Evolutionary conservation across 2,329 filamentous ascomycete species (phyloP), one percentile per base, ranked within the genome.

Genomic region (Penicillium frequentans): DNA sequence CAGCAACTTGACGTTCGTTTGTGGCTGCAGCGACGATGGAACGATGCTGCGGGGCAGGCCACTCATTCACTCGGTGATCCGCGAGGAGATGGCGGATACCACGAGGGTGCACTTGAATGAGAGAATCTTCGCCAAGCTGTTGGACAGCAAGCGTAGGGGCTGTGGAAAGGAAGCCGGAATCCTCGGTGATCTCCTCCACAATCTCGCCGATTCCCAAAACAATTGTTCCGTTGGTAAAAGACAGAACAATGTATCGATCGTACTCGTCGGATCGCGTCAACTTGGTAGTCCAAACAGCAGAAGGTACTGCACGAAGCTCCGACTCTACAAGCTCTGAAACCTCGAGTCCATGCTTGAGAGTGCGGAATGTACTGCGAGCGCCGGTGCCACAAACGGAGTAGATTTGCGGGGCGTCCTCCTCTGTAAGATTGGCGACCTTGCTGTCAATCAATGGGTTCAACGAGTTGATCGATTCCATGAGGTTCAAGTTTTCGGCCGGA

Each of bases 321-420:
- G 93, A 96, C 57, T 95, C 91, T n/a, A 97, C 92, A 57, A 97
- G 95, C 71, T 98, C 93, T 37, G 92, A 90, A 3, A 98, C 93
- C 67, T 96, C 90, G 31, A 99, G 77, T 6, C 93, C 95, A 73
- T 99, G 93, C 71, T 95, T 95, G 54, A 98, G 83, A 47, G 89
- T 96, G 64, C 93, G 86, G 78, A 99, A 97, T 7, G 89, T 89
- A 73, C 93, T 97, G 62, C 91, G 85, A 45, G 93, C 91, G 10
- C 93, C 91, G 57, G 90, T 90, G 10, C 96, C 95, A 70, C 90
- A 96, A 42, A 96, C 86, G 0, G 92, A 89, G 75, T 97, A 99
- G 24, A 99, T 96, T 70, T 99, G 96, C 13, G 95, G 95, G 5
- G 93, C 93, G 72, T 98, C 95, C 63, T 98, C 95, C 46, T 91